A percentile compares a stretch with the other conserved stretches of the same genome.
Conservation (phyloP, 306 rosid genomes). For the Acmispon strigosus region DNA sequence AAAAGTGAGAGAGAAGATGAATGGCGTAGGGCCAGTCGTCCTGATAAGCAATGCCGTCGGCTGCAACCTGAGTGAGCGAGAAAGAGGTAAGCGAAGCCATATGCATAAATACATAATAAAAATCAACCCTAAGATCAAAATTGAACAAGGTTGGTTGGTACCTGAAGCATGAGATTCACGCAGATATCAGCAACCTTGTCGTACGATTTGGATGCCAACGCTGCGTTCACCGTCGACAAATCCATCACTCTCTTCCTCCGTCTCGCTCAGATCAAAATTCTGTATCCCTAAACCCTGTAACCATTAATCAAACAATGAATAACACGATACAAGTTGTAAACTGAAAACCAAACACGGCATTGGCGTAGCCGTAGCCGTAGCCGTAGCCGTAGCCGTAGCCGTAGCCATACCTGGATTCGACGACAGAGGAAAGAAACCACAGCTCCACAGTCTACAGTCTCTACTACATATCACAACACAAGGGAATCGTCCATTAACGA, state of each 20-base stretch:
- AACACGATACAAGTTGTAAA: too few species aligned
- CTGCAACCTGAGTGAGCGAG: conserved; percentile 49
- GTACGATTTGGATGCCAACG: conserved; percentile 54
- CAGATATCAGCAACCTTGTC: conserved; percentile 59
- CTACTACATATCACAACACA: too few species aligned
- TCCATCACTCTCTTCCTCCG: conserved; percentile 34
- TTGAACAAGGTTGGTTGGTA: not conserved
- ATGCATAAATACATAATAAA: not conserved
- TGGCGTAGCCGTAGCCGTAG: not conserved
- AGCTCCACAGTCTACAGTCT: too few species aligned
- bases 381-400: too few species aligned
- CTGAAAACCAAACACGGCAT: not conserved
- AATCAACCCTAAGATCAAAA: not conserved
- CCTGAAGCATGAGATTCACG: conserved; percentile 71
- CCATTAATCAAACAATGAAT: not conserved
- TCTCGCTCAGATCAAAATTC: not conserved
- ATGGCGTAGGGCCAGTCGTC: conserved; percentile 77
- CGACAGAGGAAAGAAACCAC: not conserved
- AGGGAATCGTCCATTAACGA: not conserved
- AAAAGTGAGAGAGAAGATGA: conserved; percentile 71
- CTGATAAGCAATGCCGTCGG: conserved; percentile 63
- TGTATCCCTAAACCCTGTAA: not conserved
- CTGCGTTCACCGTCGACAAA: conserved; percentile 39
- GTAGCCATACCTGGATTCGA: not conserved
- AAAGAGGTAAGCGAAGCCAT: not conserved